Conservation (phyloP, 495 filamentous ascomycete species). For the Oidiodendron maius region DNA sequence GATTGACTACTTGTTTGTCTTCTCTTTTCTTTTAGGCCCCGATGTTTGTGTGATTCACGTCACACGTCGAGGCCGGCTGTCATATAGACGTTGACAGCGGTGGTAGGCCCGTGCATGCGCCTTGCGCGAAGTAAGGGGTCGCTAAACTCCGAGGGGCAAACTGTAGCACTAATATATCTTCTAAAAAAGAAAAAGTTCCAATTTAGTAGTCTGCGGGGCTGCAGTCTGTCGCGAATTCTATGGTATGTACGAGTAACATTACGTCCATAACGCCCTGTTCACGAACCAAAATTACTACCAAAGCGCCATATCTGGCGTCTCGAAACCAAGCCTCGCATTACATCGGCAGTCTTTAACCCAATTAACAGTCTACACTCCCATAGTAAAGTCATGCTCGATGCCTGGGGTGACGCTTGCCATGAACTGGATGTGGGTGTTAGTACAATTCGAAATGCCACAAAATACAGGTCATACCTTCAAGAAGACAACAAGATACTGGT, state of each 20-base stretch:
- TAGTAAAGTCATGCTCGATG: conserved; percentile 98
- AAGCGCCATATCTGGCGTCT: background rate
- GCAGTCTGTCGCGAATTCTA: background rate
- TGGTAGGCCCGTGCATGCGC: too few relatives aligned
- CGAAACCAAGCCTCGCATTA: too few relatives aligned
- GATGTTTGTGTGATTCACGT: too few relatives aligned
- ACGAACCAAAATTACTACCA: background rate
- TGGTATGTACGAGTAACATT: background rate
- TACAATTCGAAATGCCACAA: background rate
- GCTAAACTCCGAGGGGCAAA: too few relatives aligned
- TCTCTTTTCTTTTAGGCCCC: too few relatives aligned
- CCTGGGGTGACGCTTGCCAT: conserved; percentile 95
- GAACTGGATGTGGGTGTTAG: conserved; percentile 48
- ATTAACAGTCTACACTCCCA: conserved; percentile 74
- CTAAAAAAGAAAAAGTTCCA: background rate
- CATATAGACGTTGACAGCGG: too few relatives aligned
- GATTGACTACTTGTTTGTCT: too few relatives aligned
- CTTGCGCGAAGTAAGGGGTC: too few relatives aligned
- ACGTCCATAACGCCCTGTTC: background rate
- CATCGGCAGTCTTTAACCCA: too few relatives aligned
- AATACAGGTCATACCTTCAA: conserved; percentile 53
- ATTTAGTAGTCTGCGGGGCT: background rate
- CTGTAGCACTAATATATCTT: too few relatives aligned
- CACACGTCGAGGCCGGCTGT: too few relatives aligned
- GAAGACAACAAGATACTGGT: conserved; percentile 97